Evolutionary conservation across 2,329 filamentous ascomycete species (phyloP), one percentile per base, ranked within the genome.

Genomic region (Penicillium freii): DNA sequence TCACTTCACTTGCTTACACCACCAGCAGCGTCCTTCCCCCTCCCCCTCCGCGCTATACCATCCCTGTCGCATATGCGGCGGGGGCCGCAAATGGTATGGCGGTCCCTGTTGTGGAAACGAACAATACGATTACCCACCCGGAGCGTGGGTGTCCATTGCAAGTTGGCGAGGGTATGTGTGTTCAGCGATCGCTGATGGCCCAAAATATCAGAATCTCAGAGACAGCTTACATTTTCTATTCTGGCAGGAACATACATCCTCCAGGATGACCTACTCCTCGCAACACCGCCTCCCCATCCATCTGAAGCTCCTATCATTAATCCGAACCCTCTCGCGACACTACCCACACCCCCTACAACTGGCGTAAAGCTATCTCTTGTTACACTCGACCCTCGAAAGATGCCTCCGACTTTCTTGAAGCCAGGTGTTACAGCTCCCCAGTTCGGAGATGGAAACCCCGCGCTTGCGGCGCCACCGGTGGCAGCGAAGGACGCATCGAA

Each of bases 231-330:
- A 61, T 61, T 66, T 67, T 57, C 45, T 62, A 27, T 43, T 25
- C 4, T 15, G n/a, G 53, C 66, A 94, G 91, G 92, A 69, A 93
- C 90, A 60, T 99, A 99, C 71, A 83, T 90, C 23, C 84, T 97
- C 43, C 89, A 92, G 73, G 93, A 99, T 76, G 91, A 96, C 73
- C 80, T 99, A 29, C 89, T 92, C 65, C 87, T 99, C 56, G 93
- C 94, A 44, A 97, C 92, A 34, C 94, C 94, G 56, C 93, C 93
- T 62, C 92, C 92, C 15, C 94, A 99, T 76, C 94, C 94, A 23
- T 96, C 92, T 60, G 94, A 99, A 80, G 87, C 91, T 13, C 92
- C 92, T 23, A 78, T 92, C 40, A 78, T 89, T 57, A 97, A 95
- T 70, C 89, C 90, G 44, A 99, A 97, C 70, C 94, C 94, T 27